Evolutionary conservation across 306 rosid genomes (phyloP).

Genomic region (Cicer chorassanicum): DNA sequence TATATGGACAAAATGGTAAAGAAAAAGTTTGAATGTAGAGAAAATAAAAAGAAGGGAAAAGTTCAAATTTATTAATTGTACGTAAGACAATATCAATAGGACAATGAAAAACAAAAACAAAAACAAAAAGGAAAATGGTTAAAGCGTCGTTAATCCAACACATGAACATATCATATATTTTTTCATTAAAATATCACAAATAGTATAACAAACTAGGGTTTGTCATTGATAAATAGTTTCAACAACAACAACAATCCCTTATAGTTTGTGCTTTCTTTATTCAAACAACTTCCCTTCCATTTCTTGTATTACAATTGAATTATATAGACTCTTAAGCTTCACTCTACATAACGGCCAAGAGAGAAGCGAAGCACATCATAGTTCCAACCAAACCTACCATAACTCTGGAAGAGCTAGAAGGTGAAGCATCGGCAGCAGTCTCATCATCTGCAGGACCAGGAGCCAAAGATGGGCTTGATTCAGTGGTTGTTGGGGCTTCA

Average conservation of each 20-base stretch:
- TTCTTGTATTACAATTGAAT: not conserved
- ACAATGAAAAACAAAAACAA: not conserved
- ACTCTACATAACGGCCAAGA: conserved; percentile 40
- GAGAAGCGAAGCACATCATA: conserved; percentile 47
- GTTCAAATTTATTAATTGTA: not conserved
- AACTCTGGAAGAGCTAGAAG: conserved; percentile 24
- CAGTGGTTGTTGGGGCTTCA: not conserved
- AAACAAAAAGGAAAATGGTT: not conserved
- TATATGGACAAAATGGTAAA: not conserved
- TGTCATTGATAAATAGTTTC: conserved; percentile 23
- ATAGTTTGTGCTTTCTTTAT: not conserved
- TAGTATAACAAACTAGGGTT: conserved; percentile 10
- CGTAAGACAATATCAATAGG: not conserved
- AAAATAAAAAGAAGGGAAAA: not conserved
- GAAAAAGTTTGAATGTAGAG: not conserved
- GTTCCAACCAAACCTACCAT: conserved; percentile 41
- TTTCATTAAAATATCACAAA: not conserved
- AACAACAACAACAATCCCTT: conserved; percentile 17
- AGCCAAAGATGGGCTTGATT: not conserved
- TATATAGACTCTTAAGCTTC: not conserved
- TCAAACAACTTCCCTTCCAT: not conserved
- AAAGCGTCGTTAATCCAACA: not conserved
- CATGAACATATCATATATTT: not conserved
- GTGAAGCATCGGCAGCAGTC: conserved; percentile 34
- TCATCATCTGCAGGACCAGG: conserved; percentile 41